Base-by-base conservation (phyloP, 176 grass and related monocot genomes). In the Ensete ventricosum region DNA sequence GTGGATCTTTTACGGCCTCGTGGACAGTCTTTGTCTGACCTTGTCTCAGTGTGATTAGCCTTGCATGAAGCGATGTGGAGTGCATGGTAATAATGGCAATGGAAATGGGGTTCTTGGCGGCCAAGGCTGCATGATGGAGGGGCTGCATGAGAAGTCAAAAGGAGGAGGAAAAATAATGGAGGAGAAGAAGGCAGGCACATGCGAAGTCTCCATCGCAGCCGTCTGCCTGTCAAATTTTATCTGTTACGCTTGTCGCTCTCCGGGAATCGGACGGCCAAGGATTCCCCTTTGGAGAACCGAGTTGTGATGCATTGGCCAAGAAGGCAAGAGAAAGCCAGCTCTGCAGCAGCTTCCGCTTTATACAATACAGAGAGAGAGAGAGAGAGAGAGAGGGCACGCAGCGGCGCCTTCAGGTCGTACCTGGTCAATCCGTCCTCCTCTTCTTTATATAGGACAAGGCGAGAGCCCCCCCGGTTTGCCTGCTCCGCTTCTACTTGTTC, bases 381-480 rank as follows among this genome's bases (percentile, higher is more conserved):
- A 72, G 70, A 62, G 67, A 64, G 26, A 19, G 17, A 9, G 65
- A 27, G 24, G 23, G 43, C 51, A 34, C 29, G 34, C 34, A 43
- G 34, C 82, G 73, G 83, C 82, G 83, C 76, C 83, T 57, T 57
- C 54, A 19, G 54, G 54, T 73, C 17, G 53, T 29, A 51, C 79
- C 26, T 10, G 71, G 68, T 65, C 70, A 62, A 66, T 60, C 49
- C 34, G 1, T 60, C 22, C 59, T 66, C 71, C 55, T 72, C 16
- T 51, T 55, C 67, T 72, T 80, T 23, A 27, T n/a, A 2, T 43
- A 72, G 22, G 26, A 65, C 62, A 50, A 10, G 19, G 20, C 1
- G 11, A 3, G 64, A 43, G 23, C 2, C 22, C 54, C 59, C 11
- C 23, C 19, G 9, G 20, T 75, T 25, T 75, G 20, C 25, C 48